Percentiles rank a stretch among this genome's conserved stretches.
These are phyloP conservation scores for Aspergillus sp. DNA, from an alignment of 2,329 filamentous ascomycete genomes.

Conservation along the genomic window DNA sequence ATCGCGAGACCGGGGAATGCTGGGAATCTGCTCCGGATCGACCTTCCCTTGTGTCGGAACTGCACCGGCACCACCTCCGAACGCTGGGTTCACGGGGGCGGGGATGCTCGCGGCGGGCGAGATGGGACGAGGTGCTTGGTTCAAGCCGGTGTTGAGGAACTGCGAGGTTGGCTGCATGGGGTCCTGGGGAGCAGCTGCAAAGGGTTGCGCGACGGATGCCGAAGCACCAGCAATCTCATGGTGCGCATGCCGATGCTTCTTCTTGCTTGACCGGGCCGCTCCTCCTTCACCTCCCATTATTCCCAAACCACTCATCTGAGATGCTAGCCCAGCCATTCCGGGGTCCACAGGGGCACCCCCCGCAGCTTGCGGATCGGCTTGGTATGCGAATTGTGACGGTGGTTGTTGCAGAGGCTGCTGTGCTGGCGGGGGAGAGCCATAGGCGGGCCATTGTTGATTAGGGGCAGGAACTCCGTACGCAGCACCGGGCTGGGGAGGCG, in stretches of 20 bases:
- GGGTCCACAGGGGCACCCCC: slow-evolving; percentile 31
- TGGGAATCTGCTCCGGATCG: slow-evolving; percentile 89
- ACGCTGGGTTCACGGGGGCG: slow-evolving; percentile 48
- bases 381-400: slow-evolving; percentile 30
- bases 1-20: slow-evolving; percentile 83
- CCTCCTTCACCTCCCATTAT: slow-evolving; percentile 56
- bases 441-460: slow-evolving; percentile 35
- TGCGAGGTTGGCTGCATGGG: slow-evolving; percentile 55
- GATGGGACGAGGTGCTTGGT: slow-evolving; percentile 35
- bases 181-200: slow-evolving; percentile 55
- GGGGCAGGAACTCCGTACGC: slow-evolving; percentile 38
- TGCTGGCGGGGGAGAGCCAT: slow-evolving; percentile 22
- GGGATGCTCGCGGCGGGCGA: slow-evolving; percentile 31
- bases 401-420: slow-evolving; percentile 28
- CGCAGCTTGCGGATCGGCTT: slow-evolving; percentile 28
- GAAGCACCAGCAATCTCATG: slow-evolving; percentile 76
- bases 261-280: slow-evolving; percentile 60
- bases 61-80: slow-evolving; percentile 54
- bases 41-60: slow-evolving; percentile 72
- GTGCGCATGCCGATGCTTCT: slow-evolving; percentile 93
- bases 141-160: slow-evolving; percentile 60
- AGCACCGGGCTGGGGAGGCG: slow-evolving; percentile 41
- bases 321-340: slow-evolving; percentile 46
- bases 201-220: slow-evolving; percentile 57
- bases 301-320: slow-evolving; percentile 77